Evolutionary conservation across 1,284 basidiomycete species (phyloP), one percentile per base, ranked within the genome.

Genomic region (Hypsizygus ulmarius): DNA sequence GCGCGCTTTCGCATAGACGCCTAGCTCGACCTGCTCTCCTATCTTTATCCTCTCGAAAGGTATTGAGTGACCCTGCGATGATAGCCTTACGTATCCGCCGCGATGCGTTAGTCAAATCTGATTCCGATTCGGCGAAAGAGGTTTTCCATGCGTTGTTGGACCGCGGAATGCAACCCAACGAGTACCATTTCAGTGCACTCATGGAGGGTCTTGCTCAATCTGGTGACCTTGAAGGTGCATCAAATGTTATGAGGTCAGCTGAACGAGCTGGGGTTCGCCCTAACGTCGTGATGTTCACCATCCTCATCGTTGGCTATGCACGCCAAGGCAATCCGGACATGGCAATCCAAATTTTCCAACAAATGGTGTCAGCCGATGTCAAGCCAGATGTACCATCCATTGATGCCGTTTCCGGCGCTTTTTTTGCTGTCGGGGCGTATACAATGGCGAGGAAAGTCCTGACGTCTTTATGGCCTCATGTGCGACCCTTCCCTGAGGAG

Each of bases 241-340:
- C 71, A 50, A 69, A 71, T 39, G 65, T 81, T 39, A 72, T 90
- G 69, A 64, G 63, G 46, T 63, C 74, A 12, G 81, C 82, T 25
- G 58, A 63, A 36, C 61, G 66, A 35, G 68, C 72, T 3, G 81
- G 81, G 12, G 62, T 83, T 42, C 64, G 66, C 32, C 76, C 79
- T 12, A 79, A 81, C 55, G 74, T 78, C 14, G 75, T 82, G 42
- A 79, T 87, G 75, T 86, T 81, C 68, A 90, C 87, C 15, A 81
- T 84, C 52, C 72, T 90, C 54, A 81, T 90, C 52, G 69, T 71
- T 21, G 86, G 82, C 2, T 77, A 84, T 62, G 84, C 78, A 14
- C 77, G 78, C 29, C 70, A 70, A 49, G 74, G 77, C n/a, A 68
- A 80, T 33, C 76, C 86, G 5, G 64, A 67, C 3, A 60, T 66